Conservation (phyloP, 495 filamentous ascomycete genomes). For the Immersiella caudata region DNA sequence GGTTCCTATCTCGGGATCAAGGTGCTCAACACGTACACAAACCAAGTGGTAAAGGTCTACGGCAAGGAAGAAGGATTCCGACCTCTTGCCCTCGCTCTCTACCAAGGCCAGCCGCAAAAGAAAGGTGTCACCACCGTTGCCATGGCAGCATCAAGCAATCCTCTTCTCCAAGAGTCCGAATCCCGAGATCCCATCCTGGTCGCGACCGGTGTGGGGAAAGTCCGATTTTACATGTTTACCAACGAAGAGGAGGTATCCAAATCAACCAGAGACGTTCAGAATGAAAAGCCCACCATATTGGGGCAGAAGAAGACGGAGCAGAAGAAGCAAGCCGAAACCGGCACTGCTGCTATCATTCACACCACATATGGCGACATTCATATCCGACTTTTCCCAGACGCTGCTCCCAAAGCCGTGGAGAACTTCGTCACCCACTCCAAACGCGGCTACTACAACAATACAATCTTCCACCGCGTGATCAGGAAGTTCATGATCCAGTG, state of each 20-base stretch:
- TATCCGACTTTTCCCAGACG: slow-evolving; percentile 88
- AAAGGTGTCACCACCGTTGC: slow-evolving; percentile 93
- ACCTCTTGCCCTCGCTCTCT: slow-evolving; percentile 79
- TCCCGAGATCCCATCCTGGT: slow-evolving; percentile 87
- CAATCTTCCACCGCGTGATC: slow-evolving; percentile 96
- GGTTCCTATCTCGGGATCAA: slow-evolving; percentile 90
- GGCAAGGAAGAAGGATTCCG: slow-evolving; percentile 87
- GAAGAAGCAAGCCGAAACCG: slow-evolving; percentile 68
- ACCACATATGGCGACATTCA: slow-evolving; percentile 95
- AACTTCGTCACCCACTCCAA: slow-evolving; percentile 94
- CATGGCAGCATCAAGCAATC: slow-evolving; percentile 95
- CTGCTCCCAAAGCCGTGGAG: slow-evolving; percentile 94
- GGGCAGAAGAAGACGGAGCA: slow-evolving; percentile 46
- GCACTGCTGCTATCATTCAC: slow-evolving; percentile 81
- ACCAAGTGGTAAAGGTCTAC: slow-evolving; percentile 84
- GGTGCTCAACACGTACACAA: slow-evolving; percentile 92
- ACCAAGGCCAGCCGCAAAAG: slow-evolving; percentile 91
- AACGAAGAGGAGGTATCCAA: slow-evolving; percentile 85
- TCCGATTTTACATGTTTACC: slow-evolving; percentile 97
- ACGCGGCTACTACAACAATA: slow-evolving; percentile 92
- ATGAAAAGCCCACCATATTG: slow-evolving; percentile 78
- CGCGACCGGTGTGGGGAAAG: slow-evolving; percentile 80
- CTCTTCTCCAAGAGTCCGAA: slow-evolving; percentile 90
- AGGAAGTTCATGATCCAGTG: slow-evolving; percentile 98
- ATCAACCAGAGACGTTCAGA: slow-evolving; percentile 86